Base-by-base conservation (phyloP, 768 basidiomycete genomes). In the Leucocoprinus sp. region DNA sequence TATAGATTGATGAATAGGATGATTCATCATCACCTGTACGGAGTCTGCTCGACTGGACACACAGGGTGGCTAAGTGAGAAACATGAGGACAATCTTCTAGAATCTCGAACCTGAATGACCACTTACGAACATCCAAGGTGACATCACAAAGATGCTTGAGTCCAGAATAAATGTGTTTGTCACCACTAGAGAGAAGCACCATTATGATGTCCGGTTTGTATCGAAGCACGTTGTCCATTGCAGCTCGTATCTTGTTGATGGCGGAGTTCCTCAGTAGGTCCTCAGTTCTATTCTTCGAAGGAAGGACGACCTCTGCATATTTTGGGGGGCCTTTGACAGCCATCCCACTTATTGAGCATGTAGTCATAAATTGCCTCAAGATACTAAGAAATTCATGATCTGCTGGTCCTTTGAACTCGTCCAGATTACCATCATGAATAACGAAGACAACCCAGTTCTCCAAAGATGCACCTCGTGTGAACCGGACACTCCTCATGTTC, bases 81-180 rank as follows among this genome's bases (percentile, higher is more conserved):
- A 26, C 14, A 9, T 45, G 26, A 21, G 21, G 37, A 24, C 8
- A 44, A 17, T 43, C 23, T 27, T 11, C 26, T 31, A 34, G 15
- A 19, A 37, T 17, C 18, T 42, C 15, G 8, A 36, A 35, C 17
- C 33, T 34, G 4, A 8, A 22, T n/a, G 15, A 46, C 8, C 19
- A 54, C 66, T 51, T 37, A 69, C 70, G 57, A 31, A 92, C 55
- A 39, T 84, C 88, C 46, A 88, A 57, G 39, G 69, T 56, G 36
- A 77, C 71, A 53, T 89, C 85, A 49, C 78, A 78, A 14, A 88
- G 67, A 28, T 75, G 74, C 62, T 91, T 89, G 58, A 91, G 69
- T 4, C 82, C 82, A 0, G 81, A 74, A 55, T 91, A 92, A 17
- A 92, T 69, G 52, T 72, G 79, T 38, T 84, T 85, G 62, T 92